Evolutionary conservation across 139 green algal species (phyloP).

Genomic region (Closterium sp.): DNA sequence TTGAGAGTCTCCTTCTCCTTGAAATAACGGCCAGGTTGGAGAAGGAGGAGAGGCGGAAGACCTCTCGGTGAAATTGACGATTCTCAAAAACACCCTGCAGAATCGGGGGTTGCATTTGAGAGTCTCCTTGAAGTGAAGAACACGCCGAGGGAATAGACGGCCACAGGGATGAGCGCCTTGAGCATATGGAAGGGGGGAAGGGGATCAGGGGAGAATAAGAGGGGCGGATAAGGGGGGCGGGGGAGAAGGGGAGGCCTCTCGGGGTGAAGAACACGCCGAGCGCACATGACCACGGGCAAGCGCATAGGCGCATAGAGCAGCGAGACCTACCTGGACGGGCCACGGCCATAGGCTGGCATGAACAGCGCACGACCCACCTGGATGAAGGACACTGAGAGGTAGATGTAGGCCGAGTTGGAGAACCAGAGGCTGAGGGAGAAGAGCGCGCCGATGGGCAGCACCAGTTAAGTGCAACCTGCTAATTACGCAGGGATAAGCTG

Average conservation of each 20-base stretch:
- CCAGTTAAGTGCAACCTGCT: no score
- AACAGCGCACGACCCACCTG: slow-evolving; percentile 87
- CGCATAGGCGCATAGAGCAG: no score
- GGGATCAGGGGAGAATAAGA: background rate
- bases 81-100: no score
- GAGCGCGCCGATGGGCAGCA: slow-evolving; percentile 79
- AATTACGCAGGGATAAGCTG: no score
- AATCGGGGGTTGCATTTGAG: no score
- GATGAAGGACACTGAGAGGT: slow-evolving; percentile 96
- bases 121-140: no score
- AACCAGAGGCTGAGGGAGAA: slow-evolving; percentile 92
- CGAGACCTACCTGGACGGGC: no score
- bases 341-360: no score
- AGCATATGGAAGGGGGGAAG: slow-evolving; percentile 68
- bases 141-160: slow-evolving; percentile 70
- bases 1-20: no score
- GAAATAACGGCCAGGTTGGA: slow-evolving; percentile 68
- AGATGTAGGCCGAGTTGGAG: slow-evolving; percentile 93
- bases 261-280: no score
- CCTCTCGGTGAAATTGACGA: no score
- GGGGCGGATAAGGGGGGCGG: background rate
- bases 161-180: slow-evolving; percentile 84
- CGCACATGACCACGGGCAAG: no score
- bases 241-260: background rate
- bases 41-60: slow-evolving; percentile 27